Percentiles rank a stretch among this genome's conserved stretches.
Evolutionary conservation across 1,139 yeast genomes (phyloP).

Genomic region (Yamadazyma blattariae): DNA sequence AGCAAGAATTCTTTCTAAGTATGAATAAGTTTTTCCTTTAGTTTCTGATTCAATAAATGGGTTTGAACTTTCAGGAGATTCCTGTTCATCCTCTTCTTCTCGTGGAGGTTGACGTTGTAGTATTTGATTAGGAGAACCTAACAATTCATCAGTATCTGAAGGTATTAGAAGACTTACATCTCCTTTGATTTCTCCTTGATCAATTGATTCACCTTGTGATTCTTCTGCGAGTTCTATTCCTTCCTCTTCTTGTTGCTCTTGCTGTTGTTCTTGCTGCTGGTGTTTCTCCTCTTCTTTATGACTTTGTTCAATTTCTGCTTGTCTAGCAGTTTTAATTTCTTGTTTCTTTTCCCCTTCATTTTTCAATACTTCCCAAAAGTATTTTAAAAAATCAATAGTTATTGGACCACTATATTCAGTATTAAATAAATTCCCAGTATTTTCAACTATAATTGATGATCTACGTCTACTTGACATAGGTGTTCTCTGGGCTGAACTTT

Average conservation of each 20-base stretch:
- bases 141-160: constrained; percentile 7
- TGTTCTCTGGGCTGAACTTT: not conserved
- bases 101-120: not conserved
- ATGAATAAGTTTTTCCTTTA: constrained; percentile 16
- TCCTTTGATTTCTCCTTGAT: constrained; percentile 1
- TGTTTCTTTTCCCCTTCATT: constrained; percentile 13
- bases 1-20: constrained; percentile 29
- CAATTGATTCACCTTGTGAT: not conserved
- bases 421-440: constrained; percentile 25
- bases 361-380: constrained; percentile 32
- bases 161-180: constrained; percentile 7
- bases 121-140: constrained; percentile 2
- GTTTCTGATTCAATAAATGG: not conserved
- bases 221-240: not conserved
- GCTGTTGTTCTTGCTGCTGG: not conserved
- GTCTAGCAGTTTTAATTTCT: not conserved
- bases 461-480: constrained; percentile 21
- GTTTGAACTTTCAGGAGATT: constrained; percentile 6
- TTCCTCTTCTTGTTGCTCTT: not conserved
- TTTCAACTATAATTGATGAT: constrained; percentile 28
- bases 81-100: not conserved
- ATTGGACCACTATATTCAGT: constrained; percentile 38
- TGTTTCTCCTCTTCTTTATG: not conserved
- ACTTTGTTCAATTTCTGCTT: not conserved
- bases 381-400: constrained; percentile 36